Conservation (phyloP, 2,329 filamentous ascomycete species). For the Venturia asperata region DNA sequence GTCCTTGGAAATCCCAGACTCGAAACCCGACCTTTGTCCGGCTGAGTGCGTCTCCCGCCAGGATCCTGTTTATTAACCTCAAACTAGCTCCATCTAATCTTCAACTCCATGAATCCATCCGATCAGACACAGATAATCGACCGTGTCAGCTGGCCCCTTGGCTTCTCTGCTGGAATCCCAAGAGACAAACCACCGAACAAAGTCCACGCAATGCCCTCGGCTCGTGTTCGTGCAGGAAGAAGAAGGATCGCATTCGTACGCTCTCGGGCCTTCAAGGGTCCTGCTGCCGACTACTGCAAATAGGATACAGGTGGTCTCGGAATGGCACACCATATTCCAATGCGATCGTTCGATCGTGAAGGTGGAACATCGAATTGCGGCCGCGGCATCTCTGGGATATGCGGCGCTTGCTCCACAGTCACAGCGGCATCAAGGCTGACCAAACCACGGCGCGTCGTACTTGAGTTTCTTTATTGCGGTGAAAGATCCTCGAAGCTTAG, state of each 20-base stretch:
- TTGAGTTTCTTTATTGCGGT: neutral
- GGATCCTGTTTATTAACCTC: too few species aligned
- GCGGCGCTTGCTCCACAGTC: neutral
- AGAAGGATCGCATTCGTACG: neutral
- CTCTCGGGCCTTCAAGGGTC: neutral
- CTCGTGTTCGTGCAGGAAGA: neutral
- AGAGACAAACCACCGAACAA: neutral
- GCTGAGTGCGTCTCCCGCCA: neutral
- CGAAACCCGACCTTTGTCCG: neutral
- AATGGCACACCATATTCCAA: neutral
- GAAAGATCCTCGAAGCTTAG: neutral
- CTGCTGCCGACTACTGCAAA: neutral
- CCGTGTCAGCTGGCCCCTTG: too few species aligned
- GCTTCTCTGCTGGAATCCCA: too few species aligned
- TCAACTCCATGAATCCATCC: too few species aligned
- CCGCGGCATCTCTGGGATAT: neutral
- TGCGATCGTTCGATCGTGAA: neutral
- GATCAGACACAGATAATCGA: too few species aligned
- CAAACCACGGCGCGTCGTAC: too few species aligned
- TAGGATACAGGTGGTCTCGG: neutral
- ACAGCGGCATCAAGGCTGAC: neutral
- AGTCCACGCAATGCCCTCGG: neutral
- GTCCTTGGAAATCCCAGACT: neutral
- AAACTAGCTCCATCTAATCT: too few species aligned
- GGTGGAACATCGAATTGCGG: neutral